phyloP scores from a whole-genome alignment of 495 filamentous ascomycete genomes.

The Tuber magnatum region DNA sequence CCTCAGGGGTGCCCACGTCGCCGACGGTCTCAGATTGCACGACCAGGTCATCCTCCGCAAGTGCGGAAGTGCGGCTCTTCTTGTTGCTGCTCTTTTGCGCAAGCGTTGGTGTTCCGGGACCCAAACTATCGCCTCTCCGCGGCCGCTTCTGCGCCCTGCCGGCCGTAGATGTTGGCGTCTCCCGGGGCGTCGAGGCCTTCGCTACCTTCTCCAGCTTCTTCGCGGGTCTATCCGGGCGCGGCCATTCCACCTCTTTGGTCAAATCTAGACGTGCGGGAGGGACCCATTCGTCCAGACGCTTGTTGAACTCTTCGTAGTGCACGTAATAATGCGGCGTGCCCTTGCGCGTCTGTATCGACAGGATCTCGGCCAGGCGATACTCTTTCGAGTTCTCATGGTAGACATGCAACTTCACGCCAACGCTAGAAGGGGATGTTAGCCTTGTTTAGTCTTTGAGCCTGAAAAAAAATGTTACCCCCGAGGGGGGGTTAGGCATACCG shows the following conservation, averaged over 20 bases:
- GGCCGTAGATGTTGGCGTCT: conserved; percentile 44
- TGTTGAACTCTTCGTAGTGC: conserved; percentile 99
- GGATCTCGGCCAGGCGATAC: conserved; percentile 82
- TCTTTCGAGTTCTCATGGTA: conserved; percentile 50
- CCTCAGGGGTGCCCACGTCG: conserved; percentile 42
- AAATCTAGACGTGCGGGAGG: conserved; percentile 73
- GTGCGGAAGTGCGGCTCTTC: conserved; percentile 24
- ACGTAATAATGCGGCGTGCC: conserved; percentile 83
- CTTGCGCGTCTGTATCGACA: conserved; percentile 77
- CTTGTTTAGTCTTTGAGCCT: conserved; percentile 8
- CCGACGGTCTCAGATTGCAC: conserved; percentile 37
- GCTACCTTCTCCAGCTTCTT: conserved; percentile 54
- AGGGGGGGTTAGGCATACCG: conserved; percentile 48
- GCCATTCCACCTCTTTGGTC: conserved; percentile 67
- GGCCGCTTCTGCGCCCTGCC: conserved; percentile 55
- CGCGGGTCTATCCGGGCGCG: conserved; percentile 60
- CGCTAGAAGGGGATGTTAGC: conserved; percentile 50
- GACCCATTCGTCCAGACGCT: conserved; percentile 97
- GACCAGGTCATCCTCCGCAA: conserved; percentile 33
- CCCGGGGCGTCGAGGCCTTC: conserved; percentile 44
- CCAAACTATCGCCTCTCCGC: conserved; percentile 32
- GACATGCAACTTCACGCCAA: conserved; percentile 56
- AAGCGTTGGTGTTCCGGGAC: conserved; percentile 27
- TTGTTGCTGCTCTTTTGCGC: conserved; percentile 29
- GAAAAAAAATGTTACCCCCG: not conserved